Conservation (phyloP, 768 basidiomycete species). For the Boletus pseudopeckii region DNA sequence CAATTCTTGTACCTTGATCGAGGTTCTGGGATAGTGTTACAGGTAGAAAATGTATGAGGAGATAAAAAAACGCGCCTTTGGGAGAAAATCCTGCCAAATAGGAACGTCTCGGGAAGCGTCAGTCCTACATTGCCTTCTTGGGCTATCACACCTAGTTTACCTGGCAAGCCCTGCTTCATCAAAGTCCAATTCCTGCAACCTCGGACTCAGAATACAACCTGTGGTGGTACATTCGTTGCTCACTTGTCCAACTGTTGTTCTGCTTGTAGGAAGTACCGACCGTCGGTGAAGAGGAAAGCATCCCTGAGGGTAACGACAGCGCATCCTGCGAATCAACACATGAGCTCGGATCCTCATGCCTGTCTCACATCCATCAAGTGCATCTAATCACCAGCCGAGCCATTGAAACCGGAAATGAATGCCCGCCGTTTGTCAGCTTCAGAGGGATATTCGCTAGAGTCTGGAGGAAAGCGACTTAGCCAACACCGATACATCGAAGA, state of each 20-base stretch:
- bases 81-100: conserved; percentile 84
- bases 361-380: not conserved
- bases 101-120: conserved; percentile 61
- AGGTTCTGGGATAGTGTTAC: conserved; percentile 46
- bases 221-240: conserved; percentile 16
- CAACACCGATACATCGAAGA: not conserved
- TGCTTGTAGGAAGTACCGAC: conserved; percentile 92
- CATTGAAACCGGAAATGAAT: conserved; percentile 91
- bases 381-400: conserved; percentile 71
- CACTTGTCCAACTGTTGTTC: conserved; percentile 83
- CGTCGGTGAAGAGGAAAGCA: conserved; percentile 91
- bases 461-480: conserved; percentile 36
- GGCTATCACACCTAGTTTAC: conserved; percentile 33
- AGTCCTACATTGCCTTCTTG: conserved; percentile 4
- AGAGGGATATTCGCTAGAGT: conserved; percentile 87
- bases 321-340: conserved; percentile 48
- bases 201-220: conserved; percentile 1
- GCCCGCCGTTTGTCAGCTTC: conserved; percentile 79
- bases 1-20: conserved; percentile 59
- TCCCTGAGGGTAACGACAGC: conserved; percentile 69
- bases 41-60: not conserved
- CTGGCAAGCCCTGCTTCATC: conserved; percentile 89
- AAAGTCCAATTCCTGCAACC: conserved; percentile 77
- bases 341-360: conserved; percentile 1
- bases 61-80: conserved; percentile 47